phyloP scores from a whole-genome alignment of 129 eudicot genomes.

The Silybum marianum region DNA sequence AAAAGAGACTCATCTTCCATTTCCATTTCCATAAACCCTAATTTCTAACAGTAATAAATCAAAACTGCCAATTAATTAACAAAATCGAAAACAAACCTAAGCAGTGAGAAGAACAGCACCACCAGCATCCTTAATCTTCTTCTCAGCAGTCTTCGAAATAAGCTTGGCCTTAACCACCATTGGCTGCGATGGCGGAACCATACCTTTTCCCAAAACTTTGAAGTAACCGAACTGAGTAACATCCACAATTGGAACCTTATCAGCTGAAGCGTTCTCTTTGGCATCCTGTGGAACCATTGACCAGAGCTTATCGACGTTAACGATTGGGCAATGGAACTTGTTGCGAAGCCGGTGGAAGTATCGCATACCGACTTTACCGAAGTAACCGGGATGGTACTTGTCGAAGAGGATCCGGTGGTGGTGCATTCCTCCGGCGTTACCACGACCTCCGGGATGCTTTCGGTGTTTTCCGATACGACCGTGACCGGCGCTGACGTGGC shows the following conservation, averaged over 20 bases:
- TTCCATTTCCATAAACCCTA: background rate
- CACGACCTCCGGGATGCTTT: slow-evolving; percentile 81
- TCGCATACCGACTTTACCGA: slow-evolving; percentile 80
- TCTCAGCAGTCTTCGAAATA: slow-evolving; percentile 64
- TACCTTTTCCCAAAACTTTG: slow-evolving; percentile 66
- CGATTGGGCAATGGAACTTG: slow-evolving; percentile 68
- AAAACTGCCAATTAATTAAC: background rate
- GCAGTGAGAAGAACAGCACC: slow-evolving; percentile 74
- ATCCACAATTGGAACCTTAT: slow-evolving; percentile 55
- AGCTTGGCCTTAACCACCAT: slow-evolving; percentile 67
- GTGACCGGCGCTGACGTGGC: slow-evolving; percentile 64
- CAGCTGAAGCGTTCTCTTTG: slow-evolving; percentile 51
- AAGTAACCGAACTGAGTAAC: slow-evolving; percentile 65
- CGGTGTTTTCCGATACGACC: slow-evolving; percentile 68
- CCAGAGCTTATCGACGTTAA: slow-evolving; percentile 66
- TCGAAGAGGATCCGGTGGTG: slow-evolving; percentile 85
- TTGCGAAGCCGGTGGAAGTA: slow-evolving; percentile 67
- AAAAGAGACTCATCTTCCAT: background rate
- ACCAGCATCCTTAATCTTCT: slow-evolving; percentile 72
- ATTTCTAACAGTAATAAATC: background rate
- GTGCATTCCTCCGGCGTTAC: slow-evolving; percentile 82
- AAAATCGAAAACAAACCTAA: slow-evolving; percentile 30
- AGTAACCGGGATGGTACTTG: slow-evolving; percentile 80
- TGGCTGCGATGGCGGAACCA: slow-evolving; percentile 39
- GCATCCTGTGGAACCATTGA: slow-evolving; percentile 54